Base-by-base conservation (phyloP, 1,139 yeast genomes). In the Sugiyamaella japonica region DNA sequence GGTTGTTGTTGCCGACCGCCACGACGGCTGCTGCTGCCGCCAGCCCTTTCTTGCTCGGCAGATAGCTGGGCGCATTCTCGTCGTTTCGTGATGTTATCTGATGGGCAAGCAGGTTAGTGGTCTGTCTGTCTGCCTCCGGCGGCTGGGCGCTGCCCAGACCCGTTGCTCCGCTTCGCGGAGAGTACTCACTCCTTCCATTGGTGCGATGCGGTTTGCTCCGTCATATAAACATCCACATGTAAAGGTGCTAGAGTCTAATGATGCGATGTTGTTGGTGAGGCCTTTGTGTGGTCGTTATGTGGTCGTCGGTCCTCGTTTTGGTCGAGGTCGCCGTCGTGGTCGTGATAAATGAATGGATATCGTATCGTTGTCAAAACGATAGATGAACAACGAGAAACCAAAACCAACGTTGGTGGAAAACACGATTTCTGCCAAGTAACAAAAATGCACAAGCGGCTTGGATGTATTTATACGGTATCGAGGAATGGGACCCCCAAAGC, bases 401-500 rank as follows among this genome's bases (percentile, higher is more conserved):
- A 44, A 25, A 25, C 9, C 23, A 34, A 36, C 34, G 34, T 23
- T 36, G 41, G 25, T 36, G 34, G 25, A 37, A 45, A 15, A 9
- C 23, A 36, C 20, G 17, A 45, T 32, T 34, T 32, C 41, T 38
- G 41, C 25, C 28, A 38, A 25, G 31, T 15, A 25, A 34, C 39
- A 44, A 44, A 44, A 20, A 12, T 36, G 42, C 31, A 34, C 32
- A 31, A 45, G 40, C 49, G 49, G 49, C 49, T 45, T 36, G 25
- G 23, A 20, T 34, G 31, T 48, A 46, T 40, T 38, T 52, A 52
- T 52, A 42, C 36, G 32, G 41, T 20, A 40, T 40, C 50, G 51
- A 46, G 54, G 54, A 45, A 46, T 46, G 49, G 54, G 54, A 43
- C 54, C 54, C 29, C 54, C 29, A 52, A 52, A 46, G 48, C 51